A percentile compares a stretch with the other conserved stretches of the same genome.
These are phyloP conservation scores for Vigna trinervia DNA, from an alignment of 306 rosid species.

Conservation along the genomic window DNA sequence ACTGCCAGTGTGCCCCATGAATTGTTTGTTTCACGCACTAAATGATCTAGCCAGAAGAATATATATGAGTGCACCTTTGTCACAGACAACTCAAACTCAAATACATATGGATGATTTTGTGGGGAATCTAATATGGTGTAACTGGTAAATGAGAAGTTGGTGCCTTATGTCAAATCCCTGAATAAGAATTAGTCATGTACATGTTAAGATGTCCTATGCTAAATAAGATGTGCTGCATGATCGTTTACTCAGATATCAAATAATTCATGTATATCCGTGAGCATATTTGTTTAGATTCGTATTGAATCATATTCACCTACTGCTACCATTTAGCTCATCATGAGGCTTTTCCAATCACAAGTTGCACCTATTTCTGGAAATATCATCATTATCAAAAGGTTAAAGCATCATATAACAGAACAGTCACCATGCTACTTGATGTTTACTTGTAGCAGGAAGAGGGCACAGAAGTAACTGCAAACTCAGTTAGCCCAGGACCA, in stretches of 20 bases:
- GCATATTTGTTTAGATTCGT: background rate
- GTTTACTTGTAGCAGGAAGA: slow-evolving; percentile 53
- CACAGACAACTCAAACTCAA: background rate
- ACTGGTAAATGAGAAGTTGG: background rate
- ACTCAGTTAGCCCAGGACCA: slow-evolving; percentile 67
- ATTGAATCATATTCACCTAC: background rate
- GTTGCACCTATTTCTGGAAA: background rate
- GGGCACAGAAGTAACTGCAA: slow-evolving; percentile 56
- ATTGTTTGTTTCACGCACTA: background rate
- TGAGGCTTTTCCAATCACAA: slow-evolving; percentile 2
- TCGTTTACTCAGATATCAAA: background rate
- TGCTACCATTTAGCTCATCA: background rate
- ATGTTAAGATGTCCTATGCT: background rate
- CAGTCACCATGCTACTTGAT: slow-evolving; percentile 18
- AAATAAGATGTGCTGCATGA: background rate
- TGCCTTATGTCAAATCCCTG: background rate
- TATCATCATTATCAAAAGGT: background rate
- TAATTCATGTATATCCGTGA: background rate
- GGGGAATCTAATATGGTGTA: background rate
- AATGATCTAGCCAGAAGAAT: background rate
- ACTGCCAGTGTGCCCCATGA: background rate
- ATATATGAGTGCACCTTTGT: background rate
- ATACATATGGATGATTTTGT: background rate
- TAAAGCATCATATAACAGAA: background rate
- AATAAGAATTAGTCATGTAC: background rate